Evolutionary conservation across 768 basidiomycete species (phyloP).

Genomic region (Pisolithus marmoratus): DNA sequence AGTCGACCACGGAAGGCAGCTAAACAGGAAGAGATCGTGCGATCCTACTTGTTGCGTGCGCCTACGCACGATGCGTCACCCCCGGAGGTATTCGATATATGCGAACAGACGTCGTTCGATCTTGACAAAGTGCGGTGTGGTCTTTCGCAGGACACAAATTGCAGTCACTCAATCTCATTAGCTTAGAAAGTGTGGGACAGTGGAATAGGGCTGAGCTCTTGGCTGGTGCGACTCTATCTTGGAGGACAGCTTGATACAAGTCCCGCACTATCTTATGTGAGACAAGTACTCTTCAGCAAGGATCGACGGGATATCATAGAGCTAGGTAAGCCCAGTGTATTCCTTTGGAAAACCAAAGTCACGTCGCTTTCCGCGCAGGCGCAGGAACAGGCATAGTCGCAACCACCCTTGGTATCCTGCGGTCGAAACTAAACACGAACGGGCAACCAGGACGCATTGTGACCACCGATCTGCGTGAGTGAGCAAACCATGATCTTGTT

Average conservation of each 20-base stretch:
- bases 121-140: slow-evolving; percentile 72
- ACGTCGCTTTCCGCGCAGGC: slow-evolving; percentile 38
- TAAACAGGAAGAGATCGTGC: slow-evolving; percentile 68
- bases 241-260: not conserved
- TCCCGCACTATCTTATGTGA: slow-evolving; percentile 16
- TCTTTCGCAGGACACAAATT: not conserved
- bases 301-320: slow-evolving; percentile 51
- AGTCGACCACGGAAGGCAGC: slow-evolving; percentile 26
- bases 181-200: slow-evolving; percentile 95
- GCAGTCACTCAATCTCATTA: slow-evolving; percentile 10
- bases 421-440: slow-evolving; percentile 29
- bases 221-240: slow-evolving; percentile 46
- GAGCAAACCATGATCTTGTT: not conserved
- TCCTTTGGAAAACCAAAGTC: not conserved
- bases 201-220: slow-evolving; percentile 78
- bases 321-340: slow-evolving; percentile 45
- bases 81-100: slow-evolving; percentile 40
- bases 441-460: slow-evolving; percentile 34
- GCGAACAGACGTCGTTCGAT: slow-evolving; percentile 85
- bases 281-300: slow-evolving; percentile 35
- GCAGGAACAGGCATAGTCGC: slow-evolving; percentile 84
- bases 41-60: slow-evolving; percentile 42
- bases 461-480: slow-evolving; percentile 72
- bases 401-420: slow-evolving; percentile 54
- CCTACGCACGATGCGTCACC: slow-evolving; percentile 12